Conservation (phyloP, 2,329 filamentous ascomycete genomes). For the Dothistroma septosporum region DNA sequence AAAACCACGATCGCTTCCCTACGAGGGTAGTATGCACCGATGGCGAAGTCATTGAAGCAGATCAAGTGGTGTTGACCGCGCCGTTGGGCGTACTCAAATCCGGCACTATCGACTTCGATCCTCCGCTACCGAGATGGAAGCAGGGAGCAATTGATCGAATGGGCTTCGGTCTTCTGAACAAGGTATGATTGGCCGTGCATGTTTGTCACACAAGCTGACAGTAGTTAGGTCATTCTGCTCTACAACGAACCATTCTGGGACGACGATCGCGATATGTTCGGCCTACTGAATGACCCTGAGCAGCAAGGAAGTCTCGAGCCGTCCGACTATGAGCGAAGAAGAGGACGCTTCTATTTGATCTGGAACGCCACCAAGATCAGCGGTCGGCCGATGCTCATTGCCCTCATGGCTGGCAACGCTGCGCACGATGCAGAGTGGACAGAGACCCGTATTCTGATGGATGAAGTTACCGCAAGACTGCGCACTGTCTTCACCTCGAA, state of each 20-base stretch:
- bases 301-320: slow-evolving; percentile 69
- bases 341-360: slow-evolving; percentile 96
- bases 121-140: slow-evolving; percentile 85
- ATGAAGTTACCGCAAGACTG: slow-evolving; percentile 75
- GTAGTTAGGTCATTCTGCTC: slow-evolving; percentile 65
- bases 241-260: slow-evolving; percentile 93
- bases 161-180: slow-evolving; percentile 92
- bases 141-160: slow-evolving; percentile 72
- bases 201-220: slow-evolving; percentile 13
- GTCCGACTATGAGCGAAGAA: slow-evolving; percentile 69
- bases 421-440: slow-evolving; percentile 81
- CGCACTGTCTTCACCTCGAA: slow-evolving; percentile 64
- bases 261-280: slow-evolving; percentile 83
- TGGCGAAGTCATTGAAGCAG: slow-evolving; percentile 73
- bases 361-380: slow-evolving; percentile 92
- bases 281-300: slow-evolving; percentile 72
- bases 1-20: slow-evolving; percentile 38
- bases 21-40: slow-evolving; percentile 71
- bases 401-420: slow-evolving; percentile 92
- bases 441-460: slow-evolving; percentile 69
- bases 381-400: slow-evolving; percentile 78
- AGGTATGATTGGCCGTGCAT: slow-evolving; percentile 48
- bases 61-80: slow-evolving; percentile 84
- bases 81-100: slow-evolving; percentile 89
- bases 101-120: slow-evolving; percentile 77